Evolutionary conservation across 345 rosid genomes (phyloP).

Genomic region (Mercurialis annua): DNA sequence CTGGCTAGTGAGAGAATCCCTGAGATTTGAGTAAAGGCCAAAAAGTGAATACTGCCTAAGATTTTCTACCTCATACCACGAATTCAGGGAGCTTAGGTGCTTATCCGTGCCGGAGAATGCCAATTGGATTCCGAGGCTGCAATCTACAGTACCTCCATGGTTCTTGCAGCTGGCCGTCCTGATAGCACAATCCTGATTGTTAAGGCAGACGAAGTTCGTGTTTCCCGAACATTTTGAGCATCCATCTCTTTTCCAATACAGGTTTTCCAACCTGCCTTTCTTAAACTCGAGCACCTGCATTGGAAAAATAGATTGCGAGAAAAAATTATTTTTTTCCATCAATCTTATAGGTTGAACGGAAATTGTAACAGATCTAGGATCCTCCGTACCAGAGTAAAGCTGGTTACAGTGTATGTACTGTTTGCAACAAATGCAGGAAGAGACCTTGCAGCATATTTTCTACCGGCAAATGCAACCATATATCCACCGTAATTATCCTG

Average conservation of each 20-base stretch:
- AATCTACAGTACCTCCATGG: constrained; percentile 71
- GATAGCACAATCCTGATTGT: constrained; percentile 83
- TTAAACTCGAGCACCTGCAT: constrained; percentile 82
- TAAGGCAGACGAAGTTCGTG: constrained; percentile 66
- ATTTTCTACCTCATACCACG: constrained; percentile 95
- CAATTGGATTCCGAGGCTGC: constrained; percentile 91
- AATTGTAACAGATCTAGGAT: neutral
- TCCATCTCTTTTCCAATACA: constrained; percentile 95
- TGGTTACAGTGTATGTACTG: constrained; percentile 55
- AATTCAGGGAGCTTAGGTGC: constrained; percentile 73
- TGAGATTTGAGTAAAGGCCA: constrained; percentile 78
- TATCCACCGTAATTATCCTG: constrained; percentile 60
- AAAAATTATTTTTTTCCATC: constrained; percentile 1
- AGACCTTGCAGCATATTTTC: constrained; percentile 93
- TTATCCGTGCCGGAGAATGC: constrained; percentile 98
- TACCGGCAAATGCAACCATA: constrained; percentile 94
- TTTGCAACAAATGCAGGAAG: constrained; percentile 63
- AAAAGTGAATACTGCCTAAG: constrained; percentile 90
- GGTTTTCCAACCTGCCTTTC: constrained; percentile 88
- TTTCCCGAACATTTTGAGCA: constrained; percentile 71
- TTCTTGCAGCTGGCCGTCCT: constrained; percentile 57
- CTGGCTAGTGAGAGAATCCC: constrained; percentile 62
- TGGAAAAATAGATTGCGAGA: neutral
- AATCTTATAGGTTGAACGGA: neutral
- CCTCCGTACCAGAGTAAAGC: constrained; percentile 71